phyloP scores from a whole-genome alignment of 108 stramenopile genomes.

The Skeletonema marinoi region DNA sequence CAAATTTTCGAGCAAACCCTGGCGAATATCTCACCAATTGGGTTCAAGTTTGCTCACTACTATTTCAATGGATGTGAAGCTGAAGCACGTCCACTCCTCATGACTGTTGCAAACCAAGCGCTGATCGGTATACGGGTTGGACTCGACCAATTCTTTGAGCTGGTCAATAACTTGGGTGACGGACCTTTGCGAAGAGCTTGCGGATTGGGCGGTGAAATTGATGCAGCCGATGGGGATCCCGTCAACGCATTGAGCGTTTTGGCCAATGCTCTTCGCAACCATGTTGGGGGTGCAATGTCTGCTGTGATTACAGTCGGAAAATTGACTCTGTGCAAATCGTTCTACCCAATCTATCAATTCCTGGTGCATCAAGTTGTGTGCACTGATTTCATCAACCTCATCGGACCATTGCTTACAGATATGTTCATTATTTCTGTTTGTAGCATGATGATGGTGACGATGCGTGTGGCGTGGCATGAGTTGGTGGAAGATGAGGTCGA shows the following conservation, averaged over 20 bases:
- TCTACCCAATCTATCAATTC: not conserved
- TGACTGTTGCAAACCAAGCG: not conserved
- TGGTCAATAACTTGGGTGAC: not conserved
- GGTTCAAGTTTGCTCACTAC: conserved; percentile 13
- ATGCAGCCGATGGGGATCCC: not conserved
- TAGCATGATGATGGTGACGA: conserved; percentile 8
- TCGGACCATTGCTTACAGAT: conserved; percentile 1
- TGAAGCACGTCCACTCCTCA: not conserved
- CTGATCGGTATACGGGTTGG: not conserved
- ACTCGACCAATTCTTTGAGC: conserved; percentile 6
- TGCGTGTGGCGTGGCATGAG: conserved; percentile 24
- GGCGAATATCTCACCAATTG: not conserved
- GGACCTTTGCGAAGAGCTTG: conserved; percentile 13
- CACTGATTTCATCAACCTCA: conserved; percentile 10
- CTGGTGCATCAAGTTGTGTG: conserved; percentile 9
- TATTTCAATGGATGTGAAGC: conserved; percentile 8
- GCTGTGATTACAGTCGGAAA: not conserved
- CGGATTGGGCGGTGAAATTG: not conserved
- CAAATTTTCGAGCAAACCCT: conserved; percentile 10
- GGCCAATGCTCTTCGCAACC: conserved; percentile 1
- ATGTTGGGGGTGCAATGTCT: not conserved
- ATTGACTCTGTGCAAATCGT: not conserved
- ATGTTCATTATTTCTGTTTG: conserved; percentile 4
- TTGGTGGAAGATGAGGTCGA: conserved; percentile 12
- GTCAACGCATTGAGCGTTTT: conserved; percentile 5